A percentile compares a stretch with the other conserved stretches of the same genome.
These are phyloP conservation scores for Phytophthora hybrid DNA, from an alignment of 352 stramenopile species.

Conservation along the genomic window DNA sequence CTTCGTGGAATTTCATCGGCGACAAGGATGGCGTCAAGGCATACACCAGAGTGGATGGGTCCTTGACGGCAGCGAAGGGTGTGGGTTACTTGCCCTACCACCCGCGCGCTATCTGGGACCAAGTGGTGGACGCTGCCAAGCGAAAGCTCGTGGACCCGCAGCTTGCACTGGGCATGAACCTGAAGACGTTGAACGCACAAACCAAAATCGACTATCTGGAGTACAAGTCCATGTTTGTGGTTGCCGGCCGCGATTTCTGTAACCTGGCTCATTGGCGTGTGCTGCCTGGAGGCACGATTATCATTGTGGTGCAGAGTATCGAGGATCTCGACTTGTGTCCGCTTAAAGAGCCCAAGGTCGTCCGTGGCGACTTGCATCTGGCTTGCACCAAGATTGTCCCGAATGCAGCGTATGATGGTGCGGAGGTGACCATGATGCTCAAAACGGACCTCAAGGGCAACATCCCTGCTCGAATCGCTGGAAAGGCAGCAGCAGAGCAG, in stretches of 20 bases:
- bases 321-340: conserved; percentile 64
- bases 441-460: conserved; percentile 82
- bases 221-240: conserved; percentile 83
- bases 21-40: conserved; percentile 78
- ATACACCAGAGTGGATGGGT: conserved; percentile 74
- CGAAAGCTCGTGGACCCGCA: conserved; percentile 69
- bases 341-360: conserved; percentile 73
- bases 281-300: conserved; percentile 64
- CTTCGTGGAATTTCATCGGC: conserved; percentile 72
- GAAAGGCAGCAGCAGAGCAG: conserved; percentile 72
- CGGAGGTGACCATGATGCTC: conserved; percentile 70
- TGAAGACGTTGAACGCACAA: conserved; percentile 61
- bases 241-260: conserved; percentile 78
- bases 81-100: conserved; percentile 61
- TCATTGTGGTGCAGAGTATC: conserved; percentile 76
- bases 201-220: conserved; percentile 78
- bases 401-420: conserved; percentile 62
- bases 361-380: conserved; percentile 73
- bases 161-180: conserved; percentile 52
- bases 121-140: conserved; percentile 52
- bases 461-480: conserved; percentile 68
- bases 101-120: conserved; percentile 46
- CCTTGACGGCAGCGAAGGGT: conserved; percentile 67
- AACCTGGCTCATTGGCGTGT: conserved; percentile 79
- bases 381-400: conserved; percentile 74